Percentiles rank a stretch among this genome's conserved stretches.
Conservation (phyloP, 1,284 basidiomycete species). For the Mycena sp. region DNA sequence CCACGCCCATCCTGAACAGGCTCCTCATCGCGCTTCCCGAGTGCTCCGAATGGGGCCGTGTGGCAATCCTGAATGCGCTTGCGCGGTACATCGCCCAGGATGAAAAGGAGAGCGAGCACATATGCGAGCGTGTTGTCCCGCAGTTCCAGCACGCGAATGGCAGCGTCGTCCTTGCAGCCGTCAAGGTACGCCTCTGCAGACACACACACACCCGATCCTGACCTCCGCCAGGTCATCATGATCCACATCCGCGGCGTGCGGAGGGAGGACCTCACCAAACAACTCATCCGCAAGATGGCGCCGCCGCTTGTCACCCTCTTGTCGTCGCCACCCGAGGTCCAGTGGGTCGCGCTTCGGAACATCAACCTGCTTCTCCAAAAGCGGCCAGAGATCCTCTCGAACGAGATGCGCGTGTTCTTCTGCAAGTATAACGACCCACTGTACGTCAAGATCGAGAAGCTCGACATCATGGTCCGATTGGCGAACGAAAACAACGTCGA, state of each 20-base stretch:
- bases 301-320: conserved; percentile 89
- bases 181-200: conserved; percentile 79
- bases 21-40: conserved; percentile 96
- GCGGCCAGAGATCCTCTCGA: conserved; percentile 87
- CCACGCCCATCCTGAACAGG: conserved; percentile 85
- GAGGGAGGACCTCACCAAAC: conserved; percentile 88
- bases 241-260: conserved; percentile 90
- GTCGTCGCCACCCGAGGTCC: conserved; percentile 85
- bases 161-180: conserved; percentile 92
- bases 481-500: conserved; percentile 94
- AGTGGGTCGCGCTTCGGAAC: conserved; percentile 97
- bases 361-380: conserved; percentile 97
- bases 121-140: conserved; percentile 97
- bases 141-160: conserved; percentile 99
- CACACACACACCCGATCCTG: conserved; percentile 73
- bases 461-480: conserved; percentile 98
- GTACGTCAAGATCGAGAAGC: conserved; percentile 98
- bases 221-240: conserved; percentile 86
- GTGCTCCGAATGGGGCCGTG: conserved; percentile 98
- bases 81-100: conserved; percentile 86
- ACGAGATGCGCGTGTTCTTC: conserved; percentile 99
- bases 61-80: conserved; percentile 89
- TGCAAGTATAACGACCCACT: conserved; percentile 99
- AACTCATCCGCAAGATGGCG: conserved; percentile 96
- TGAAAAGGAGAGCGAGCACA: conserved; percentile 96